These are phyloP conservation scores for Hyaloperonospora brassicae DNA, from an alignment of 352 stramenopile species.

Conservation along the genomic window DNA sequence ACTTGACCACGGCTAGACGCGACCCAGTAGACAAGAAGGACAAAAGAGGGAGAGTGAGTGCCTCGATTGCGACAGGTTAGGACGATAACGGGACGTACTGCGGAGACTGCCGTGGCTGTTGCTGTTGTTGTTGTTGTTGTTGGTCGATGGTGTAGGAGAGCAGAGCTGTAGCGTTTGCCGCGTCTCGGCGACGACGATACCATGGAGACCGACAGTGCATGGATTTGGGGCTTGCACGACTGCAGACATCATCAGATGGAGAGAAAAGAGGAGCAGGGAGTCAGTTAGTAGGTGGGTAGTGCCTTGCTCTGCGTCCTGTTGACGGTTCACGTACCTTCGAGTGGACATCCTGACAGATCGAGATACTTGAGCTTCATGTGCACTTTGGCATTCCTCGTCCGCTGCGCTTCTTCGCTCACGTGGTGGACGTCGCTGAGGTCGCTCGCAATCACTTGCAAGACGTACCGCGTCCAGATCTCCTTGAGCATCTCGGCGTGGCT, in stretches of 20 bases:
- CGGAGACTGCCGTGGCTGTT: conserved; percentile 28
- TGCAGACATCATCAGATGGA: conserved; percentile 11
- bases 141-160: conserved; percentile 16
- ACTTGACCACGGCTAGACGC: conserved; percentile 42
- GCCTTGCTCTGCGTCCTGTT: not conserved
- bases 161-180: conserved; percentile 53
- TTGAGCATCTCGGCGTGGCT: conserved; percentile 52
- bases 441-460: conserved; percentile 38
- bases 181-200: conserved; percentile 63
- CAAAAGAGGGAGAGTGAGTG: conserved; percentile 3
- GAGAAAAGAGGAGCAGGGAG: not conserved
- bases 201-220: conserved; percentile 37
- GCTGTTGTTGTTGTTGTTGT: conserved; percentile 2
- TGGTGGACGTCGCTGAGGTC: conserved; percentile 29
- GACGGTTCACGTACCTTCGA: conserved; percentile 40
- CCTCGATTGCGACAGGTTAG: not conserved
- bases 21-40: not conserved
- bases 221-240: conserved; percentile 56
- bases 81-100: conserved; percentile 31
- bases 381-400: conserved; percentile 20
- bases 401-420: conserved; percentile 16
- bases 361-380: conserved; percentile 50
- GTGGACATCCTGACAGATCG: conserved; percentile 58
- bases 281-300: too few relatives aligned
- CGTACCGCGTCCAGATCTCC: conserved; percentile 59